phyloP scores from a whole-genome alignment of 208 protist species.

The Herpetomonas tarakana region DNA sequence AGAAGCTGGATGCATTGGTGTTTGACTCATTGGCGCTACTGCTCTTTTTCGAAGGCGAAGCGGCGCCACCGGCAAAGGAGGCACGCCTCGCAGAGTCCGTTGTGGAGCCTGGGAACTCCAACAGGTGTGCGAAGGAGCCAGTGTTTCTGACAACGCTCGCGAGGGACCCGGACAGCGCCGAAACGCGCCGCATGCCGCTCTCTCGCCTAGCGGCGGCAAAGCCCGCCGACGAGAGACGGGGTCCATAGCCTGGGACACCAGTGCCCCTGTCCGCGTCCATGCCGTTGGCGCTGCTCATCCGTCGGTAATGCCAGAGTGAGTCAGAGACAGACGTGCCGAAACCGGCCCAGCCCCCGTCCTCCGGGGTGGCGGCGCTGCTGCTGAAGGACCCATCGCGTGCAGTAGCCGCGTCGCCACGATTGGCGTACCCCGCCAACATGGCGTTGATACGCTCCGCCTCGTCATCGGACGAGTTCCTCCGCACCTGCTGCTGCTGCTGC shows the following conservation, averaged over 20 bases:
- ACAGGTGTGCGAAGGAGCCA: too few species aligned
- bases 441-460: conserved; percentile 1
- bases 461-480: not conserved
- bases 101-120: too few species aligned
- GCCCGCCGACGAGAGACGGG: too few species aligned
- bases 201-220: too few species aligned
- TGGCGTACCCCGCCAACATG: conserved; percentile 5
- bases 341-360: not conserved
- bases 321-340: not conserved
- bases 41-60: not conserved
- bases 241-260: conserved; percentile 4
- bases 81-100: not conserved
- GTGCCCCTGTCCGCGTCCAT: conserved; percentile 7
- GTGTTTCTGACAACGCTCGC: not conserved
- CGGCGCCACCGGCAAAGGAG: not conserved
- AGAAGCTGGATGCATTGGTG: conserved; percentile 1
- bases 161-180: not conserved
- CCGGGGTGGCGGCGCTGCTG: not conserved
- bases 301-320: not conserved
- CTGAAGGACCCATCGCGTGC: not conserved
- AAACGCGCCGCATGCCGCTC: not conserved
- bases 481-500: not conserved
- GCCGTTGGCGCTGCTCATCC: conserved; percentile 5
- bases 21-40: not conserved
- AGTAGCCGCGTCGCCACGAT: not conserved